These are phyloP conservation scores for Dictyophora rubrovolvata DNA, from an alignment of 768 basidiomycete species.

Conservation along the genomic window DNA sequence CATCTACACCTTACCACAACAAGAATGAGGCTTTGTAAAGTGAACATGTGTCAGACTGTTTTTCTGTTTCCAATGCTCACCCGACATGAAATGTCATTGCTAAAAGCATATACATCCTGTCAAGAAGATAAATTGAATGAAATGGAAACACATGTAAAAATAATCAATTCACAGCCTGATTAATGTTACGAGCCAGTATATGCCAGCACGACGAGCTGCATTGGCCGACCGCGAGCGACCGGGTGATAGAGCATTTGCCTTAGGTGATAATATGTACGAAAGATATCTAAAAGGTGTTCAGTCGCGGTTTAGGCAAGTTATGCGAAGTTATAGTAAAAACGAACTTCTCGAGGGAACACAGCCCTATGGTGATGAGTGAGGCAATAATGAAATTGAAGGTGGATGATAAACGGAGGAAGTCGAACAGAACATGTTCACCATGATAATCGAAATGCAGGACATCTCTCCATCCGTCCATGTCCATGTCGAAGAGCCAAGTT, in stretches of 20 bases:
- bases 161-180: constrained; percentile 41
- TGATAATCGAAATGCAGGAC: constrained; percentile 31
- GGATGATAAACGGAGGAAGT: constrained; percentile 34
- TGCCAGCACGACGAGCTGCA: constrained; percentile 41
- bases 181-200: constrained; percentile 50
- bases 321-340: background rate
- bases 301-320: background rate
- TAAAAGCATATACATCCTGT: constrained; percentile 61
- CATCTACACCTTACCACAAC: constrained; percentile 31
- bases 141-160: background rate
- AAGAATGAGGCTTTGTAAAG: constrained; percentile 33
- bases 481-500: constrained; percentile 13
- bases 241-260: background rate
- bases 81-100: constrained; percentile 64
- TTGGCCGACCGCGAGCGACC: constrained; percentile 32
- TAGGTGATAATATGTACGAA: background rate
- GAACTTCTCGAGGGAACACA: constrained; percentile 5
- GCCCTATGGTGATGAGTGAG: background rate
- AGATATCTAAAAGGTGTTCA: background rate
- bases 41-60: too few relatives aligned
- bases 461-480: constrained; percentile 39
- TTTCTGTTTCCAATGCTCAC: constrained; percentile 33
- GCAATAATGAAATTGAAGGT: constrained; percentile 35
- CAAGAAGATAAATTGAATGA: background rate
- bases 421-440: constrained; percentile 38